phyloP scores from a whole-genome alignment of 805 yeast species.

The Zygosaccharomyces bisporus region DNA sequence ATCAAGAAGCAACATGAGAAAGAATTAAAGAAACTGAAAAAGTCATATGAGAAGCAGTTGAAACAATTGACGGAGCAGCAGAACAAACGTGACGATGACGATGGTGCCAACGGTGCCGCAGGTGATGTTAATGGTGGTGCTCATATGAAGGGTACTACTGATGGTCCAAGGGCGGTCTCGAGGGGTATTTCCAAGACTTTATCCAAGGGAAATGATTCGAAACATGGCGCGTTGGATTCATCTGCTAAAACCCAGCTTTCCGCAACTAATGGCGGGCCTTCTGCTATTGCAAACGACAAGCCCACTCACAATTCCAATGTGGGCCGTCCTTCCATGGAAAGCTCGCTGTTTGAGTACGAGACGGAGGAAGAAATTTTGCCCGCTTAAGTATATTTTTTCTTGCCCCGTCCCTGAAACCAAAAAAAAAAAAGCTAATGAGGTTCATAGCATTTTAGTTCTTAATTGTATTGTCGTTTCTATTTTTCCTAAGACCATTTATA shows the following conservation, averaged over 20 bases:
- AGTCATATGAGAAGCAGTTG: conserved; percentile 22
- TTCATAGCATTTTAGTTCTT: neutral
- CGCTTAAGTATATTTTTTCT: conserved; percentile 3
- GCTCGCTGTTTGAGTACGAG: conserved; percentile 25
- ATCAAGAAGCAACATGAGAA: conserved; percentile 23
- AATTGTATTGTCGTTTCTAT: neutral
- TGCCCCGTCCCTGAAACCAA: neutral
- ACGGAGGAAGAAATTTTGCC: conserved; percentile 26
- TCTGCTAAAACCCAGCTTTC: neutral
- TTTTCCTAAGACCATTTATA: neutral
- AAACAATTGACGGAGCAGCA: conserved; percentile 16
- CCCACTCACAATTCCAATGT: neutral
- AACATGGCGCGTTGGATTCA: neutral
- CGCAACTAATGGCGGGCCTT: neutral
- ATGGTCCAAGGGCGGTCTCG: neutral
- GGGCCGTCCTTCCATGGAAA: conserved; percentile 10
- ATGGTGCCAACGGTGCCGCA: neutral
- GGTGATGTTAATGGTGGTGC: neutral
- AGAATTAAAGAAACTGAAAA: conserved; percentile 20
- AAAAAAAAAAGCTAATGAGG: neutral
- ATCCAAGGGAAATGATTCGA: neutral
- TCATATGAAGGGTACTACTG: neutral
- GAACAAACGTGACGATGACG: conserved; percentile 3
- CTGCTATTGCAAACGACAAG: neutral
- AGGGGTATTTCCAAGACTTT: neutral